These are phyloP conservation scores for Nicotiana otophora DNA, from an alignment of 257 asterid genomes.

Conservation along the genomic window DNA sequence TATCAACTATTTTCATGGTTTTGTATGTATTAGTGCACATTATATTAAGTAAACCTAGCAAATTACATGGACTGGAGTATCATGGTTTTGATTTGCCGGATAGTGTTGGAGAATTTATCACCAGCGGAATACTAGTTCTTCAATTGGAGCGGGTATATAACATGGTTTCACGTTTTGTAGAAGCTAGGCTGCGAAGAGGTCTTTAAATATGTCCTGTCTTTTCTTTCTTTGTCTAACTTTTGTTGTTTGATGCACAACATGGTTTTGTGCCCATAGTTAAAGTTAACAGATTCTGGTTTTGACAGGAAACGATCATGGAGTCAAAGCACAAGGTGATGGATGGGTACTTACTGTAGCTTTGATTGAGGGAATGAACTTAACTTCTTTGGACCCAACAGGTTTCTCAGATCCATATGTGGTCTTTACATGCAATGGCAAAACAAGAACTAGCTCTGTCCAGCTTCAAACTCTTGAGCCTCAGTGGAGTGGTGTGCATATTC, in stretches of 20 bases:
- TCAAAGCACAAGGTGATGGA: conserved; percentile 88
- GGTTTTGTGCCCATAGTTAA: not conserved
- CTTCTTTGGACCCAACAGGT: conserved; percentile 43
- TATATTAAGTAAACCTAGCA: conserved; percentile 38
- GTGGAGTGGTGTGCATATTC: conserved; percentile 59
- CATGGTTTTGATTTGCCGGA: conserved; percentile 82
- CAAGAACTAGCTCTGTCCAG: conserved; percentile 91
- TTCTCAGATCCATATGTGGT: conserved; percentile 77
- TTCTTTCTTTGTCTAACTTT: not conserved
- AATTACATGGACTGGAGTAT: conserved; percentile 59
- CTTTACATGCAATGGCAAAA: conserved; percentile 85
- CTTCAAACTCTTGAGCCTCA: conserved; percentile 76
- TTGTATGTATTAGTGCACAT: conserved; percentile 52
- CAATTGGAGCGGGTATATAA: conserved; percentile 60
- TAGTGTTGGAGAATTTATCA: conserved; percentile 72
- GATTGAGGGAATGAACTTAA: conserved; percentile 61
- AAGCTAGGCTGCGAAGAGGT: conserved; percentile 73
- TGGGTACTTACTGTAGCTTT: conserved; percentile 89
- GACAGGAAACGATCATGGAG: conserved; percentile 78
- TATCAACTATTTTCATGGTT: conserved; percentile 47
- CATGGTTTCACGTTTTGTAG: conserved; percentile 71
- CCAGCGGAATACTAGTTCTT: conserved; percentile 48
- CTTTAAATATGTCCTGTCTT: not conserved
- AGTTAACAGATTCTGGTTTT: conserved; percentile 4
- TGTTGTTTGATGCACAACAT: not conserved